Evolutionary conservation across 495 filamentous ascomycete species (phyloP).

Genomic region (Penicillium canescens): DNA sequence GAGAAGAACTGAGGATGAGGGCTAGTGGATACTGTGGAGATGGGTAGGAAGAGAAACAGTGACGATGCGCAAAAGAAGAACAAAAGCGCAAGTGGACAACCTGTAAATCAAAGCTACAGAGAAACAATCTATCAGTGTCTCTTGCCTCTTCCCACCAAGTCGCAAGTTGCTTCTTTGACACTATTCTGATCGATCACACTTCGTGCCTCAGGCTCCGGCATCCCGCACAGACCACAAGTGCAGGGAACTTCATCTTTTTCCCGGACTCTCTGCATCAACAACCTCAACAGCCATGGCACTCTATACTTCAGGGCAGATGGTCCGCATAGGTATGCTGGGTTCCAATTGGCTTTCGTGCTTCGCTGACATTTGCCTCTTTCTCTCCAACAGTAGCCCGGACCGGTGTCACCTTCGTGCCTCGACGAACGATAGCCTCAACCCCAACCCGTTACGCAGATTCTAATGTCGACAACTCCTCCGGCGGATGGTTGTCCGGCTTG

Average conservation of each 20-base stretch:
- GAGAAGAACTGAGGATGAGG: constrained; percentile 29
- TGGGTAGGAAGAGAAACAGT: constrained; percentile 15
- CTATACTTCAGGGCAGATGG: constrained; percentile 40
- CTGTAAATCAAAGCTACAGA: neutral
- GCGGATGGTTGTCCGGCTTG: constrained; percentile 28
- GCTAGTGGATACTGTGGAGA: constrained; percentile 40
- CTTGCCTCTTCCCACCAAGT: constrained; percentile 1
- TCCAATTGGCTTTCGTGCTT: neutral
- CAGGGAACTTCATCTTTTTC: constrained; percentile 35
- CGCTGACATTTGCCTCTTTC: neutral
- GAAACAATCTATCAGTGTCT: neutral
- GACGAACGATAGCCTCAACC: constrained; percentile 42
- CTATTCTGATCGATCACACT: constrained; percentile 12
- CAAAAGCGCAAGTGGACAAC: neutral
- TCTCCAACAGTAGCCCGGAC: constrained; percentile 33
- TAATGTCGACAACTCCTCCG: constrained; percentile 21
- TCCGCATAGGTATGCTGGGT: constrained; percentile 37
- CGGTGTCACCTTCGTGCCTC: constrained; percentile 38
- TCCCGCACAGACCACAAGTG: constrained; percentile 20
- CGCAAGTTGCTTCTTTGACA: constrained; percentile 3
- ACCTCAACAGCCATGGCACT: constrained; percentile 42
- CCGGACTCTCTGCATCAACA: constrained; percentile 14
- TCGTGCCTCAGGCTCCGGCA: constrained; percentile 25
- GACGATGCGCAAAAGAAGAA: neutral
- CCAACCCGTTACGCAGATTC: constrained; percentile 30